A percentile compares a stretch with the other conserved stretches of the same genome.
Conservation (phyloP, 352 stramenopile species). For the Phytophthora capsici region DNA sequence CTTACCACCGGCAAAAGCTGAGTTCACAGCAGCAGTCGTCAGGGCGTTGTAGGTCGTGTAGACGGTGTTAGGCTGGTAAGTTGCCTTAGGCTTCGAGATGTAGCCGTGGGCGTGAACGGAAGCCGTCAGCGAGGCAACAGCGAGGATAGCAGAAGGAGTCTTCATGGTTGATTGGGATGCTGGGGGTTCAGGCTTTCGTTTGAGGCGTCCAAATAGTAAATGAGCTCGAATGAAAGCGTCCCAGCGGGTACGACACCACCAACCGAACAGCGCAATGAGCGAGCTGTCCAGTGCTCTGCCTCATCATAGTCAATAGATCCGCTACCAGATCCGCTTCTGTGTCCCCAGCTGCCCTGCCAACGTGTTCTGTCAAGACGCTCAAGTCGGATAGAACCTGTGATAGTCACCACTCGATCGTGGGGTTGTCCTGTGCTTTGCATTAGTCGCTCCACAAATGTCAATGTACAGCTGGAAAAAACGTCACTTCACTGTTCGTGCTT, state of each 20-base stretch:
- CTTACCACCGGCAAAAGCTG: conserved; percentile 29
- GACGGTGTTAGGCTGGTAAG: conserved; percentile 30
- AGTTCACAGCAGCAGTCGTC: conserved; percentile 32
- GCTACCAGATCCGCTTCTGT: conserved; percentile 7
- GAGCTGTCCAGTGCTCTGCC: neutral
- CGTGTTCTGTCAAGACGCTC: conserved; percentile 1
- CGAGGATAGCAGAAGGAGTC: conserved; percentile 8
- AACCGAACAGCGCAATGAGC: conserved; percentile 12
- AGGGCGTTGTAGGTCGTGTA: conserved; percentile 37
- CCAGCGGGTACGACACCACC: conserved; percentile 10
- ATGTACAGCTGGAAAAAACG: conserved; percentile 12
- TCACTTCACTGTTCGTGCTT: conserved; percentile 8
- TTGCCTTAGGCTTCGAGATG: conserved; percentile 30
- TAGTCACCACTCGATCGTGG: neutral
- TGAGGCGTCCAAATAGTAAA: conserved; percentile 10
- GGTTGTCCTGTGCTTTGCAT: conserved; percentile 2
- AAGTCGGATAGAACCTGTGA: too few species aligned
- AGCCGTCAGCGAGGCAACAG: conserved; percentile 10
- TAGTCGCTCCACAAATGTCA: conserved; percentile 16
- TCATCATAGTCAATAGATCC: conserved; percentile 4
- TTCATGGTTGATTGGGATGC: conserved; percentile 14
- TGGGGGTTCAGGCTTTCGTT: conserved; percentile 3
- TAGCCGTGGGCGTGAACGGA: conserved; percentile 32
- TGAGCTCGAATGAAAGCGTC: conserved; percentile 2
- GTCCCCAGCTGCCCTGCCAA: conserved; percentile 10